Evolutionary conservation across 2,329 filamentous ascomycete genomes (phyloP).

Genomic region (Didymella arachidicola): DNA sequence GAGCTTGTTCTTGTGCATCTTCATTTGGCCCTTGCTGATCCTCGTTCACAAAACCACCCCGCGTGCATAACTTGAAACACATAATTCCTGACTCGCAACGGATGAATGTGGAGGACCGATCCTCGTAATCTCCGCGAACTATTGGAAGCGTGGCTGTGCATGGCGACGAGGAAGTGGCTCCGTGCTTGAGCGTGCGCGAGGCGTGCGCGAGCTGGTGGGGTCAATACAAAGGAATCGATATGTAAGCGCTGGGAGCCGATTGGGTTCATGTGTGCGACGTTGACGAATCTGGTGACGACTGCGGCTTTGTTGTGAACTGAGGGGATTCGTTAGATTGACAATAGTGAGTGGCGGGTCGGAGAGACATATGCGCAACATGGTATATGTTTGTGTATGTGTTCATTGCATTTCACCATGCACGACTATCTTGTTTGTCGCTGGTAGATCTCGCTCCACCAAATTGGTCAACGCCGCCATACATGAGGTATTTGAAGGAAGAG

Average conservation of each 20-base stretch:
- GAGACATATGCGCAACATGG: background rate
- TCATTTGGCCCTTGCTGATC: background rate
- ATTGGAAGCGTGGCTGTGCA: constrained; percentile 17
- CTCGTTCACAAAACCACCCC: no score
- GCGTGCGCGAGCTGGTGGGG: constrained; percentile 17
- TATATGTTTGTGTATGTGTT: constrained; percentile 16
- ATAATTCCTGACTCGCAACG: no score
- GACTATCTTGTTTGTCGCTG: constrained; percentile 14
- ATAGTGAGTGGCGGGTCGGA: background rate
- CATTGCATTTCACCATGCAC: constrained; percentile 17
- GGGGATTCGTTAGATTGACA: background rate
- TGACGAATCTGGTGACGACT: background rate
- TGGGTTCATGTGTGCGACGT: background rate
- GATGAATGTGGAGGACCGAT: background rate
- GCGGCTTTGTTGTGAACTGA: background rate
- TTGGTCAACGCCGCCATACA: constrained; percentile 19
- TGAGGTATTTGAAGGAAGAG: constrained; percentile 18
- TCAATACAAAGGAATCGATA: constrained; percentile 2
- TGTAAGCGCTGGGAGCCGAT: constrained; percentile 15
- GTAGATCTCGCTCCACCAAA: constrained; percentile 14
- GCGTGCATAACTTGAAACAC: no score
- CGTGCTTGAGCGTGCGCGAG: constrained; percentile 1
- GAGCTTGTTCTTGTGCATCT: background rate
- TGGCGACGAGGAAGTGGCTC: constrained; percentile 9
- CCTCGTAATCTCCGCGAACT: constrained; percentile 14